These are phyloP conservation scores for Alternaria atra DNA, from an alignment of 2,329 filamentous ascomycete species.

Conservation along the genomic window DNA sequence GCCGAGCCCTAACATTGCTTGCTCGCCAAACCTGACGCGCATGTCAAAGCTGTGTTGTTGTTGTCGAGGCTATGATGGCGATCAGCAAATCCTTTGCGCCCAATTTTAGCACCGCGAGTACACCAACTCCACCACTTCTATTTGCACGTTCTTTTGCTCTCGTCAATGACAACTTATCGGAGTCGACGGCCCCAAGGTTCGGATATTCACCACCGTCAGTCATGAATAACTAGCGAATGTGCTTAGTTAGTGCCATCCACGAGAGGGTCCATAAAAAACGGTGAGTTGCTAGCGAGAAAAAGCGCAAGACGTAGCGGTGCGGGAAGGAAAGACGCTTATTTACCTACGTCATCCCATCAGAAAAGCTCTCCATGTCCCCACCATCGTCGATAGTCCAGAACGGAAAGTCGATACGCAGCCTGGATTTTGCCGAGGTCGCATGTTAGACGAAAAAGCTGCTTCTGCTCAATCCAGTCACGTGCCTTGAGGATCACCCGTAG, in stretches of 20 bases:
- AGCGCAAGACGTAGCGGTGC: neutral
- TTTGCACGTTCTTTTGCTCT: neutral
- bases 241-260: conserved; percentile 2
- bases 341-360: neutral
- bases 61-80: neutral
- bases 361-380: neutral
- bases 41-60: neutral
- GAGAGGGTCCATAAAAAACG: conserved; percentile 5
- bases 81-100: neutral
- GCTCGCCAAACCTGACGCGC: conserved; percentile 1
- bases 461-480: neutral
- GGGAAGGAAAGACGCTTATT: neutral
- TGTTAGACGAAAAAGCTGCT: neutral
- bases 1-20: neutral
- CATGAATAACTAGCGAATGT: neutral
- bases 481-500: neutral
- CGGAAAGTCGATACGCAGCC: neutral
- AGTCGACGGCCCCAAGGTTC: neutral
- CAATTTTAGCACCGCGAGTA: neutral
- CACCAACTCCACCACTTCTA: neutral
- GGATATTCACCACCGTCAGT: neutral
- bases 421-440: neutral
- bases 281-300: neutral
- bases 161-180: neutral
- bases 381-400: neutral